These are phyloP conservation scores for Globisporangium polare DNA, from an alignment of 352 stramenopile genomes.

Conservation along the genomic window DNA sequence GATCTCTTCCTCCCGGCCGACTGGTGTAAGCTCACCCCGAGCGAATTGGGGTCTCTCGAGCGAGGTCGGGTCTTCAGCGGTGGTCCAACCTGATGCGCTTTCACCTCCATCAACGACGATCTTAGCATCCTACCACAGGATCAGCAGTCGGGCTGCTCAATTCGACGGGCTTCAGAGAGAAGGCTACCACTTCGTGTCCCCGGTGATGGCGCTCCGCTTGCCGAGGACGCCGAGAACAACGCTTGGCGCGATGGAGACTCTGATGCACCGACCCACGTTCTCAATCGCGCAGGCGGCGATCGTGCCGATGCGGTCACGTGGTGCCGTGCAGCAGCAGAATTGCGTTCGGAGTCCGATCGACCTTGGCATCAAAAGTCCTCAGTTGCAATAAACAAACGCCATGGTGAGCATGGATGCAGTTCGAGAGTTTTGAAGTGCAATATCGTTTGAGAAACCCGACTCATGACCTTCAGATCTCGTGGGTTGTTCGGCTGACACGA, in stretches of 20 bases:
- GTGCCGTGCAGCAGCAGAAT: not conserved
- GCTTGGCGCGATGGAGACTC: slow-evolving; percentile 10
- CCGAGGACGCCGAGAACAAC: not conserved
- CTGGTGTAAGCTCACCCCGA: not conserved
- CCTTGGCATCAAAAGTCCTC: too few species aligned
- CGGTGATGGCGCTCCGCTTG: not conserved
- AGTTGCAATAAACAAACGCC: too few species aligned
- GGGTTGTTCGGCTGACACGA: too few species aligned
- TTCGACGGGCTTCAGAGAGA: not conserved
- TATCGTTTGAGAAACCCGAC: too few species aligned
- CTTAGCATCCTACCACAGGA: too few species aligned
- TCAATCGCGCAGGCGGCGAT: slow-evolving; percentile 9
- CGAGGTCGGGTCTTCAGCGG: not conserved
- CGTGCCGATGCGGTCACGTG: slow-evolving; percentile 1
- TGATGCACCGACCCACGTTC: slow-evolving; percentile 17
- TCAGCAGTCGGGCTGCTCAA: not conserved
- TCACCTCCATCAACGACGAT: too few species aligned
- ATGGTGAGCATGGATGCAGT: too few species aligned
- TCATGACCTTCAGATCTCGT: too few species aligned
- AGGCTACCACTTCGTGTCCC: not conserved
- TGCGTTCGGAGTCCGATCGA: not conserved
- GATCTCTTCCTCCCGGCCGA: not conserved
- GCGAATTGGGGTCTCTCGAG: not conserved
- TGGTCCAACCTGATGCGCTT: not conserved
- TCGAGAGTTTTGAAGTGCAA: too few species aligned